These are phyloP conservation scores for Colletotrichum agaves DNA, from an alignment of 2,329 filamentous ascomycete species.

Conservation along the genomic window DNA sequence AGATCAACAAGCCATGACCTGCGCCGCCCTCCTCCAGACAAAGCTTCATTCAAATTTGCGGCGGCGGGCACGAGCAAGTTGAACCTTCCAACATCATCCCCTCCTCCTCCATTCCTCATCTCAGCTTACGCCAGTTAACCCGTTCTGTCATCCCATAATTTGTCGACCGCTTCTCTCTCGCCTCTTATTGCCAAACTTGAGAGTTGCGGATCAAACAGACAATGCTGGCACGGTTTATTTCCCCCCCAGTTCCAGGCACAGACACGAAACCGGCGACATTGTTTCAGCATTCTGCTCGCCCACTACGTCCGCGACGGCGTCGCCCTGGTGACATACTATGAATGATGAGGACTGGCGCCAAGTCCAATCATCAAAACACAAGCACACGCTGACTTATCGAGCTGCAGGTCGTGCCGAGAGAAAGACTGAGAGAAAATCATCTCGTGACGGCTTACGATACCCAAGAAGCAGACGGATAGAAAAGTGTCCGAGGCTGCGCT, in stretches of 20 bases:
- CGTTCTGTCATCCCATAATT: conserved; percentile 28
- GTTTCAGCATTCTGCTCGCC: conserved; percentile 31
- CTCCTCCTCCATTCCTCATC: conserved; percentile 4
- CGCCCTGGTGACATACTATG: conserved; percentile 18
- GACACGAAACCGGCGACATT: conserved; percentile 35
- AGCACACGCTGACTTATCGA: neutral
- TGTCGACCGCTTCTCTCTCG: neutral
- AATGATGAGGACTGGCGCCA: neutral
- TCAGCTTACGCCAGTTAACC: conserved; percentile 15
- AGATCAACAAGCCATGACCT: neutral
- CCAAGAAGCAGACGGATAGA: neutral
- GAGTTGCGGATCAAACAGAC: conserved; percentile 30
- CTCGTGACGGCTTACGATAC: neutral
- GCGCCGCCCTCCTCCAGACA: neutral
- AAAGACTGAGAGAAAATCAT: too few relatives aligned
- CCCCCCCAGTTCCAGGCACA: conserved; percentile 9
- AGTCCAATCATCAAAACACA: neutral
- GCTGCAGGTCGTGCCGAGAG: too few relatives aligned
- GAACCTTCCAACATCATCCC: too few relatives aligned
- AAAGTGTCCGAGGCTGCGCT: neutral
- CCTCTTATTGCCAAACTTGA: conserved; percentile 16
- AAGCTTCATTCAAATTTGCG: too few relatives aligned
- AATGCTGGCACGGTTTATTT: conserved; percentile 9
- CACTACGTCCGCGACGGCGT: conserved; percentile 26
- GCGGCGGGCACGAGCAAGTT: neutral